Percentiles rank a stretch among this genome's conserved stretches.
These are phyloP conservation scores for Elaeis oleifera DNA, from an alignment of 202 grass and related monocot genomes.

Conservation along the genomic window DNA sequence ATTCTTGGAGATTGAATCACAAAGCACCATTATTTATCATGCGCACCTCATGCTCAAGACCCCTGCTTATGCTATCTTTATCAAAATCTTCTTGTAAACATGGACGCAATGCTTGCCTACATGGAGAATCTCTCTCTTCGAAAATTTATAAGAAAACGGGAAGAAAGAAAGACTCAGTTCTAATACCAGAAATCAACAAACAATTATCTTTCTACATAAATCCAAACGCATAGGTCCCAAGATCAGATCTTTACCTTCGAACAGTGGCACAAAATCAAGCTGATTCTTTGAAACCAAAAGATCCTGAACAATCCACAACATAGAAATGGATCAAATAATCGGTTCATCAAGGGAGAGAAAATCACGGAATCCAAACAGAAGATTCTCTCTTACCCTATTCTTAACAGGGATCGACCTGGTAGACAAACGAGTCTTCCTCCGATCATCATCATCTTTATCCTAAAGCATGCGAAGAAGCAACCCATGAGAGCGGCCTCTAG, in stretches of 20 bases:
- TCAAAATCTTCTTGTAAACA: neutral
- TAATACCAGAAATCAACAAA: neutral
- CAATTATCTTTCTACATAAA: neutral
- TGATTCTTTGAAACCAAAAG: slow-evolving; percentile 21
- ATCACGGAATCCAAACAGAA: neutral
- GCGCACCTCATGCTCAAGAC: slow-evolving; percentile 45
- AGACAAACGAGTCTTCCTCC: slow-evolving; percentile 10
- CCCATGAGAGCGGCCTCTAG: slow-evolving; percentile 50
- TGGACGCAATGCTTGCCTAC: neutral
- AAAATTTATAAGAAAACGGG: slow-evolving; percentile 4
- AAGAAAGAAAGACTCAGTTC: neutral
- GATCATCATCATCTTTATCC: slow-evolving; percentile 14
- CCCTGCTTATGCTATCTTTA: slow-evolving; percentile 3
- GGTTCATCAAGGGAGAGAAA: neutral
- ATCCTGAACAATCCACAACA: slow-evolving; percentile 2
- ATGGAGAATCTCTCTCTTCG: neutral
- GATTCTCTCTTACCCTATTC: neutral
- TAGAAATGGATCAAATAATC: neutral
- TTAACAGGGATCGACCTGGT: neutral
- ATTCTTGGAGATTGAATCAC: neutral
- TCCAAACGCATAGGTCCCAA: neutral
- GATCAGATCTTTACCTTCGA: slow-evolving; percentile 29
- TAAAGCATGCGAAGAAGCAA: slow-evolving; percentile 60
- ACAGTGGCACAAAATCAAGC: slow-evolving; percentile 12
- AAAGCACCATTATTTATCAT: neutral